Conservation (phyloP, 805 yeast genomes). For the Huiozyma sinensis region DNA sequence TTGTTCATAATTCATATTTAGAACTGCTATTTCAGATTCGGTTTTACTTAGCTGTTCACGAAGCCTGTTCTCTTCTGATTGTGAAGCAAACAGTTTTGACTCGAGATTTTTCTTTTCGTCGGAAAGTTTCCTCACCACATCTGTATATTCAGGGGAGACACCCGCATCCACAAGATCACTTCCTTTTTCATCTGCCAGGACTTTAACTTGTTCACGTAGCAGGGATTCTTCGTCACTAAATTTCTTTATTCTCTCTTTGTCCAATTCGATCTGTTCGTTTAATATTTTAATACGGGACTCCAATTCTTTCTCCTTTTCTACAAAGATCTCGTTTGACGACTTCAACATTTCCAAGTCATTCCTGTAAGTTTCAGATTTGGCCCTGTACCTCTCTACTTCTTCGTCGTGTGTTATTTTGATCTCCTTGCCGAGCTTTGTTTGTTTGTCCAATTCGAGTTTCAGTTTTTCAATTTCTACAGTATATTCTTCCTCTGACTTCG, state of each 20-base stretch:
- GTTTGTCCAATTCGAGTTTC: too few relatives aligned
- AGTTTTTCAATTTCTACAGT: too few relatives aligned
- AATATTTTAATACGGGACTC: too few relatives aligned
- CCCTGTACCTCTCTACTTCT: too few relatives aligned
- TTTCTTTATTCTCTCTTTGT: not conserved
- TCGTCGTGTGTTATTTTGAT: too few relatives aligned
- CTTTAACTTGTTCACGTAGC: not conserved
- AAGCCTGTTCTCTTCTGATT: constrained; percentile 44
- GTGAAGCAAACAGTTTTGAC: constrained; percentile 38
- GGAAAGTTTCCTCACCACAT: not conserved
- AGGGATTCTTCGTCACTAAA: not conserved
- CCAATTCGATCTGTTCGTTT: not conserved
- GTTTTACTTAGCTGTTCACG: constrained; percentile 25
- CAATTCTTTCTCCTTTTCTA: too few relatives aligned
- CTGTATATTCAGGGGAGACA: not conserved
- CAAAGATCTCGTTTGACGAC: too few relatives aligned
- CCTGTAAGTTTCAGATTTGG: too few relatives aligned
- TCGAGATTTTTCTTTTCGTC: not conserved
- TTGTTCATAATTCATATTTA: too few relatives aligned
- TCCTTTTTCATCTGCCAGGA: not conserved
- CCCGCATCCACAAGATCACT: not conserved
- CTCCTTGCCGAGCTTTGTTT: too few relatives aligned
- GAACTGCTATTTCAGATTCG: not conserved
- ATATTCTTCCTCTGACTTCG: too few relatives aligned
- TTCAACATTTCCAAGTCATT: too few relatives aligned